Evolutionary conservation across 768 basidiomycete species (phyloP).

Genomic region (Tricholoma furcatifolium): DNA sequence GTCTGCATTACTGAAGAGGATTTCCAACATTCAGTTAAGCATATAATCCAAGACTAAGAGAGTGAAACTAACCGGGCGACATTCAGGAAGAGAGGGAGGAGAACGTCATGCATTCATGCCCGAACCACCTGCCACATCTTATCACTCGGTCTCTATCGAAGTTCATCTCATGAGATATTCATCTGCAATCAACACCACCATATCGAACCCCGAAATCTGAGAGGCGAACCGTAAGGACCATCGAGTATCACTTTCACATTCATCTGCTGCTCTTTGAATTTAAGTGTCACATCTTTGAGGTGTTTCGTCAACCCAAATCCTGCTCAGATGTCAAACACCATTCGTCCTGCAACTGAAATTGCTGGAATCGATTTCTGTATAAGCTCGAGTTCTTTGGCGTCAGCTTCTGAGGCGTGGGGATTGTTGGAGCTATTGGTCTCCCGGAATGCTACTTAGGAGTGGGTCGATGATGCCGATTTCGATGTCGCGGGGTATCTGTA

Average conservation of each 20-base stretch:
- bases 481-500: too few species aligned
- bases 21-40: not conserved
- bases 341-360: not conserved
- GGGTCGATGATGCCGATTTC: too few species aligned
- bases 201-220: constrained; percentile 37
- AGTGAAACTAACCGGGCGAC: constrained; percentile 38
- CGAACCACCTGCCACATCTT: constrained; percentile 37
- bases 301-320: constrained; percentile 59
- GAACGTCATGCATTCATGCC: constrained; percentile 49
- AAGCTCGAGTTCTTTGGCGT: not conserved
- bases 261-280: constrained; percentile 13
- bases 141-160: not conserved
- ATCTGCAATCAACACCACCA: constrained; percentile 49
- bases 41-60: not conserved
- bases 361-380: not conserved
- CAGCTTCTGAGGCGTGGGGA: not conserved
- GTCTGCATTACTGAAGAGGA: not conserved
- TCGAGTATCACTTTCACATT: constrained; percentile 50
- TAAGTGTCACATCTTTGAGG: constrained; percentile 31
- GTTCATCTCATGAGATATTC: not conserved
- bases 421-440: too few species aligned
- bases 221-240: constrained; percentile 54
- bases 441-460: too few species aligned
- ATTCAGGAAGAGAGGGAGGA: constrained; percentile 44
- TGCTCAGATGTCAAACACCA: constrained; percentile 60